Evolutionary conservation across 495 filamentous ascomycete genomes (phyloP).

Genomic region (Geopyxis carbonaria): DNA sequence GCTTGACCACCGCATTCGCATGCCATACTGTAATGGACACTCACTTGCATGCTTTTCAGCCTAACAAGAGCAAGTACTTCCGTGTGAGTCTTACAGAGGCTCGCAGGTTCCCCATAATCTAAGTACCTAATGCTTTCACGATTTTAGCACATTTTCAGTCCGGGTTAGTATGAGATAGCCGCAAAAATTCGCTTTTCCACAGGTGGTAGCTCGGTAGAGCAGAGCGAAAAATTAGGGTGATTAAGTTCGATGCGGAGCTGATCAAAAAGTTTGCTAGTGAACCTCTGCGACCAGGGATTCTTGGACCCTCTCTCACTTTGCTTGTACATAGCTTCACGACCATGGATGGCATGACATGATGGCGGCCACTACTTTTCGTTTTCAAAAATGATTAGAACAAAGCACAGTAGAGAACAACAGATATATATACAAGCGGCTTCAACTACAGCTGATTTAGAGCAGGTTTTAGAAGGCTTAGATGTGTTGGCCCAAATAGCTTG

Average conservation of each 20-base stretch:
- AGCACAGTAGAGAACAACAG: constrained; percentile 45
- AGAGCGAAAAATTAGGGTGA: constrained; percentile 53
- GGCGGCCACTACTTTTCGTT: constrained; percentile 59
- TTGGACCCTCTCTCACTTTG: constrained; percentile 83
- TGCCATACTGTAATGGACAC: too few relatives aligned
- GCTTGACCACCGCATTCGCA: too few relatives aligned
- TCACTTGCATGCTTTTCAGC: too few relatives aligned
- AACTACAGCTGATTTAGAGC: constrained; percentile 54
- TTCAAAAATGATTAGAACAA: constrained; percentile 47
- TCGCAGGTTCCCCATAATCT: too few relatives aligned
- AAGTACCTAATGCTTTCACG: too few relatives aligned
- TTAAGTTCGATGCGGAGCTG: constrained; percentile 49
- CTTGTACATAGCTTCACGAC: constrained; percentile 58
- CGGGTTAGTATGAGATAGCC: too few relatives aligned
- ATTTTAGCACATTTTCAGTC: too few relatives aligned
- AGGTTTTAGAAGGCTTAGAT: constrained; percentile 62
- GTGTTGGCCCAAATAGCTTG: constrained; percentile 74
- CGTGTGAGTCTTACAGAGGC: too few relatives aligned
- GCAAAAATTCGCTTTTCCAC: too few relatives aligned
- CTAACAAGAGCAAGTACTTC: too few relatives aligned
- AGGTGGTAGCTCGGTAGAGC: too few relatives aligned
- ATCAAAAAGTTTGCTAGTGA: constrained; percentile 49
- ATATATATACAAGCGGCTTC: constrained; percentile 61
- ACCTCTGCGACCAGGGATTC: constrained; percentile 41
- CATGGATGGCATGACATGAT: constrained; percentile 54